phyloP scores from a whole-genome alignment of 192 early-diverging fungal genomes.

The Spinellus fusiger region DNA sequence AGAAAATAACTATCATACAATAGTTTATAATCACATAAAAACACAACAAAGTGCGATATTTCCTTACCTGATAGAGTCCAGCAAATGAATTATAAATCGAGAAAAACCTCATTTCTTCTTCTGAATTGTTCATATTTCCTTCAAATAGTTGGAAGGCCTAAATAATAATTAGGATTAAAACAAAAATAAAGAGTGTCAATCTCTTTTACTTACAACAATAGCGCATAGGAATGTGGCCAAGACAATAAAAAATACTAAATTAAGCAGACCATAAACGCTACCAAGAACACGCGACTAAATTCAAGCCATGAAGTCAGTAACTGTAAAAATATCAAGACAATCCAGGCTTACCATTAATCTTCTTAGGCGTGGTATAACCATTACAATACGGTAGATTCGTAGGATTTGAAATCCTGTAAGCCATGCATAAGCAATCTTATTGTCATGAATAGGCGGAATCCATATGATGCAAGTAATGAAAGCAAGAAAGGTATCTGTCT shows the following conservation, averaged over 20 bases:
- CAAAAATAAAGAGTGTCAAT: background rate
- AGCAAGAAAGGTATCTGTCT: slow-evolving; percentile 41
- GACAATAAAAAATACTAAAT: slow-evolving; percentile 52
- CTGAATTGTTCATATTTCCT: slow-evolving; percentile 15
- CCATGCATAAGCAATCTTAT: slow-evolving; percentile 37
- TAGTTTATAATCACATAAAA: slow-evolving; percentile 1
- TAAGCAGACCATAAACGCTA: slow-evolving; percentile 51
- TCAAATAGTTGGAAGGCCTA: slow-evolving; percentile 40
- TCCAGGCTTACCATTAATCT: slow-evolving; percentile 40
- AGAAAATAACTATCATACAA: slow-evolving; percentile 58
- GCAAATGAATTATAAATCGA: slow-evolving; percentile 51
- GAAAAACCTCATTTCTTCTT: slow-evolving; percentile 36
- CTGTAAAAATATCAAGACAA: background rate
- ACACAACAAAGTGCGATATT: background rate
- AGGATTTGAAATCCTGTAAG: slow-evolving; percentile 49
- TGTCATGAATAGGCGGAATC: slow-evolving; percentile 39
- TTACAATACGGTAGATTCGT: slow-evolving; percentile 43
- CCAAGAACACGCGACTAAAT: slow-evolving; percentile 47
- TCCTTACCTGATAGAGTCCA: slow-evolving; percentile 46
- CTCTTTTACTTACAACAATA: slow-evolving; percentile 40
- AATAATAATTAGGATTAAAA: background rate
- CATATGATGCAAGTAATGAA: slow-evolving; percentile 44
- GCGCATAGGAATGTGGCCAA: slow-evolving; percentile 41
- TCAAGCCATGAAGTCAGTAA: background rate
- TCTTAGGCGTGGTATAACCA: slow-evolving; percentile 41